These are phyloP conservation scores for Penicillium nucicola DNA, from an alignment of 495 filamentous ascomycete genomes.

Conservation along the genomic window DNA sequence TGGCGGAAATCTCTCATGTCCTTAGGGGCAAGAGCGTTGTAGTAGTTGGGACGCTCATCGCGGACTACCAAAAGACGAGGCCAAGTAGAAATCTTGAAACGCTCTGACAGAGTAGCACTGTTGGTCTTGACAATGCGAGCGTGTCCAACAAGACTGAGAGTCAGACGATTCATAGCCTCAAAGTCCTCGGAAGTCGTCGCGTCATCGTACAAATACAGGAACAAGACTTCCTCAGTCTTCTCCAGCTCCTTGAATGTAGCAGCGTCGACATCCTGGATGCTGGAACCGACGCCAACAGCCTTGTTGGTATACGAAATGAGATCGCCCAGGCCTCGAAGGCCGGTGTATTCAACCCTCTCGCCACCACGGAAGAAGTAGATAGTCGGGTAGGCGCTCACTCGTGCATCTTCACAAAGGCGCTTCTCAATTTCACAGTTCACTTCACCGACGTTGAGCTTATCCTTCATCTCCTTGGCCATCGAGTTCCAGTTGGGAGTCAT, in stretches of 20 bases:
- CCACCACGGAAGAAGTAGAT: conserved; percentile 91
- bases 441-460: conserved; percentile 85
- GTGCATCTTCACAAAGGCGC: conserved; percentile 84
- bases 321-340: conserved; percentile 89
- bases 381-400: conserved; percentile 76
- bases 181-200: conserved; percentile 93
- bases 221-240: conserved; percentile 90
- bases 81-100: conserved; percentile 95
- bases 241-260: conserved; percentile 78
- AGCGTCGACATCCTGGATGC: conserved; percentile 75
- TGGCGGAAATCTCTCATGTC: conserved; percentile 85
- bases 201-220: conserved; percentile 95
- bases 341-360: conserved; percentile 88
- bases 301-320: conserved; percentile 82
- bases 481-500: conserved; percentile 87
- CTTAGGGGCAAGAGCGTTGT: conserved; percentile 73
- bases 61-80: conserved; percentile 85
- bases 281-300: conserved; percentile 72
- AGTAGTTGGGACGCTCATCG: conserved; percentile 85
- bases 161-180: conserved; percentile 77
- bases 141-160: conserved; percentile 82
- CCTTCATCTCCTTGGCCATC: conserved; percentile 85
- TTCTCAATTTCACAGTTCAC: conserved; percentile 89
- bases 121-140: conserved; percentile 88
- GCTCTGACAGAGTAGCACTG: conserved; percentile 64